Evolutionary conservation across 495 filamentous ascomycete genomes (phyloP), one percentile per base, ranked within the genome.

Genomic region (Massariosphaeria phaeospora): DNA sequence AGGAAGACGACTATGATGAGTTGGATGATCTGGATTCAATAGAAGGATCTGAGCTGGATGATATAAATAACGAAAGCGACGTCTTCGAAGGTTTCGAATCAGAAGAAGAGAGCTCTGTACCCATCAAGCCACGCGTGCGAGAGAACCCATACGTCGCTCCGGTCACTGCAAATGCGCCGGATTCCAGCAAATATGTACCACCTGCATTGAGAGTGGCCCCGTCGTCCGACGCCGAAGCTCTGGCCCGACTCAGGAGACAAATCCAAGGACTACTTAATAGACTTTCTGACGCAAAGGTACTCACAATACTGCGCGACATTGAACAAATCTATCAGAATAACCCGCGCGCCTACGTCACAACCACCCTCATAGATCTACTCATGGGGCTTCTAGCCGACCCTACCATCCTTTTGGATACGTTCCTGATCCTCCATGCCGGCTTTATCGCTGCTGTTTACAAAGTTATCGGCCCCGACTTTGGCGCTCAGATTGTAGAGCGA

Each of bases 371-470:
- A 2, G 78, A 84, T 57, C 70, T 95, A 2, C 68, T 96, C 0
- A 75, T 96, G 39, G 76, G 79, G 7, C 74, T 90, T 23, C 77
- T 96, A 23, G 83, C 82, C 59, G 90, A 96, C 48, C 77, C 81
- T 18, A 83, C 88, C 1, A 78, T 72, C 31, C 75, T 96, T 1
- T 79, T 83, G 17, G 91, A 97, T 62, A 91, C 89, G 0, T 91
- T 95, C 62, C 79, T 96, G 59, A 85, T 96, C 39, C 81, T 96
- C 24, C 86, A 88, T 62, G 88, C 91, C 17, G 91, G 88, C 3
- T 97, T 97, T 63, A 82, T 93, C 54, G 84, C 90, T 7, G 90
- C 89, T 0, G 63, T 93, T 4, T 91, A 95, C 73, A 95, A 88
- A 66, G 75, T 89, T 8, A 73, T 93, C 54, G 94, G 93, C 20